Conservation (phyloP, 2,329 filamentous ascomycete species). For the Aureobasidium sp. region DNA sequence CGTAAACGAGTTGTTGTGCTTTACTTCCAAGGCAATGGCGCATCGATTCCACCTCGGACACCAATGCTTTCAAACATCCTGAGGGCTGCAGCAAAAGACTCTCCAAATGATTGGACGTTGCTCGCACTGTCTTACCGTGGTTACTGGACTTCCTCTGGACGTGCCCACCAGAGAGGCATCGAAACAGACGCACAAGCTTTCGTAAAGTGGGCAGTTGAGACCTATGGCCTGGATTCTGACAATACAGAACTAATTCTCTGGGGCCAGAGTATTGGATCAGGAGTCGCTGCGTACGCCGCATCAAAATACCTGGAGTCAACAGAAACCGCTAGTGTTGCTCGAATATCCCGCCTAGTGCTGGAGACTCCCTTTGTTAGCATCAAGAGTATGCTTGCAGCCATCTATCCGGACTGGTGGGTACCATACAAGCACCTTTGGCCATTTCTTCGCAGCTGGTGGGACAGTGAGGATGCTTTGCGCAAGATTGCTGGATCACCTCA, state of each 20-base stretch:
- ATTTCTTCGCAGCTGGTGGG: constrained; percentile 57
- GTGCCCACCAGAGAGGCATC: constrained; percentile 61
- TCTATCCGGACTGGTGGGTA: constrained; percentile 73
- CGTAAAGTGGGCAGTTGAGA: constrained; percentile 49
- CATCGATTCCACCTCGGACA: constrained; percentile 38
- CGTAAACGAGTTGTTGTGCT: constrained; percentile 26
- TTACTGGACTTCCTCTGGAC: constrained; percentile 68
- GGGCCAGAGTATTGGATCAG: constrained; percentile 70
- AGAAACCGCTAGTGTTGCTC: not conserved
- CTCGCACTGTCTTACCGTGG: constrained; percentile 54
- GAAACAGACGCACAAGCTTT: constrained; percentile 58
- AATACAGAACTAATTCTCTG: constrained; percentile 49
- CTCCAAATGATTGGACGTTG: constrained; percentile 27
- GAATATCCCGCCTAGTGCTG: constrained; percentile 48
- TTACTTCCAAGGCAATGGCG: constrained; percentile 42
- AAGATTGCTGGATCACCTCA: constrained; percentile 24
- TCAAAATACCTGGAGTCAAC: constrained; percentile 32
- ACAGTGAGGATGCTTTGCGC: constrained; percentile 34
- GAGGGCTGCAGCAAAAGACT: constrained; percentile 17
- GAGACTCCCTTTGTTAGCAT: constrained; percentile 70
- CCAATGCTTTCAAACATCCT: constrained; percentile 40
- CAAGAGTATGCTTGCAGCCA: constrained; percentile 57
- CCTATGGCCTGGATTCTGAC: constrained; percentile 29
- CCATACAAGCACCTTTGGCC: constrained; percentile 68
- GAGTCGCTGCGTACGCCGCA: constrained; percentile 57